Evolutionary conservation across 2,329 filamentous ascomycete species (phyloP), one percentile per base, ranked within the genome.

Genomic region (Claviceps cyperi): DNA sequence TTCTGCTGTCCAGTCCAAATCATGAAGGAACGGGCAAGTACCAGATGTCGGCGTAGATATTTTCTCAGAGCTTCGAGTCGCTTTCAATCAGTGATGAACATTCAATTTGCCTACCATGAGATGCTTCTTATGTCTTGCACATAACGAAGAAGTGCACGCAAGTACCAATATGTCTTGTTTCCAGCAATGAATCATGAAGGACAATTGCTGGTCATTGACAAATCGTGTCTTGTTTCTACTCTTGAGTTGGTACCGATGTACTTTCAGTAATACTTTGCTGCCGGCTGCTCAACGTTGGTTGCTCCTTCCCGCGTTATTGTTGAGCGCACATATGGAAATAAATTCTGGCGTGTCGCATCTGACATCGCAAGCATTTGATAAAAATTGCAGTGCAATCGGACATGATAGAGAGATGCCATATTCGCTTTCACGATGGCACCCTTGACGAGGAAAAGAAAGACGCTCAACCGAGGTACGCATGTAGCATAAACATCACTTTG

Each of bases 381-480:
- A 48, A 48, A 11, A 6, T 7, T 19, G n/a, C 6, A 19, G 17
- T 28, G 24, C 17, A 36, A 32, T 39, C 9, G 11, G 17, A 39
- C 13, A 22, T 21, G 2, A 41, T 2, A 22, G 2, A 22, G 2
- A 21, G 24, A 41, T 8, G 17, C 40, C 17, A 6, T 43, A 35
- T 36, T n/a, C 9, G 7, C 37, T 38, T 32, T 13, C 24, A 28
- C 17, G 4, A 65, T 65, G 63, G 55, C 62, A 5, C 56, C 59
- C 14, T 52, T 46, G 46, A 57, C 57, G 11, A 52, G 58, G n/a
- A 64, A 62, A 41, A 59, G 59, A 50, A 63, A 56, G 28, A 43
- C 39, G 6, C 55, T 56, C 6, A 49, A 46, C 15, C 55, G 51
- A 5, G 60, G 63, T 60, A 46, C 44, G 54, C 45, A 19, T 32